These are phyloP conservation scores for Alternaria dauci DNA, from an alignment of 2,329 filamentous ascomycete genomes.

Conservation along the genomic window DNA sequence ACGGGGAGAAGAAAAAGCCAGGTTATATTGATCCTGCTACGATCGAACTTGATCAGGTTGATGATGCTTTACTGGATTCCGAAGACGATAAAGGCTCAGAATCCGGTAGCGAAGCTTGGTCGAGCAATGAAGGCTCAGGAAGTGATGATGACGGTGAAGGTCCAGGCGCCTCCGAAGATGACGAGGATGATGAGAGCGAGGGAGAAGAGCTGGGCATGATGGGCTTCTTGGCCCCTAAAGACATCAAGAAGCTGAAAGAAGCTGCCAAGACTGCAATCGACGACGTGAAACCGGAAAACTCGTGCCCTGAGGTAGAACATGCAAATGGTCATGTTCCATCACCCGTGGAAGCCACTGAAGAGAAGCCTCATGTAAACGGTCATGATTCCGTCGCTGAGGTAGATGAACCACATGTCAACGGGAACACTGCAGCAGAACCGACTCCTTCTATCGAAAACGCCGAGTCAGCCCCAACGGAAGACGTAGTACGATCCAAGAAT, in stretches of 20 bases:
- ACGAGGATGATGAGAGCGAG: conserved; percentile 46
- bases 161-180: conserved; percentile 24
- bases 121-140: conserved; percentile 49
- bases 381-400: conserved; percentile 7
- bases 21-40: conserved; percentile 47
- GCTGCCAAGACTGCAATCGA: conserved; percentile 38
- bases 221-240: conserved; percentile 46
- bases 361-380: conserved; percentile 44
- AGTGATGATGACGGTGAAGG: conserved; percentile 31
- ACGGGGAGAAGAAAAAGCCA: conserved; percentile 22
- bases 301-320: conserved; percentile 22
- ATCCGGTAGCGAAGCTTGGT: conserved; percentile 49
- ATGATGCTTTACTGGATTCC: conserved; percentile 51
- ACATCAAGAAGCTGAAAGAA: conserved; percentile 48
- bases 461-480: conserved; percentile 24
- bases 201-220: conserved; percentile 44
- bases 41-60: conserved; percentile 53
- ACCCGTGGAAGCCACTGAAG: conserved; percentile 55
- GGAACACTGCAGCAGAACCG: conserved; percentile 9
- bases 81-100: conserved; percentile 41
- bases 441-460: conserved; percentile 24
- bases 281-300: conserved; percentile 51
- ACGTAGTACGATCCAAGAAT: conserved; percentile 24
- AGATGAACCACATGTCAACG: conserved; percentile 24
- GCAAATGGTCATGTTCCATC: conserved; percentile 46